phyloP scores from a whole-genome alignment of 1,284 basidiomycete species.

The Puccinia triticina region DNA sequence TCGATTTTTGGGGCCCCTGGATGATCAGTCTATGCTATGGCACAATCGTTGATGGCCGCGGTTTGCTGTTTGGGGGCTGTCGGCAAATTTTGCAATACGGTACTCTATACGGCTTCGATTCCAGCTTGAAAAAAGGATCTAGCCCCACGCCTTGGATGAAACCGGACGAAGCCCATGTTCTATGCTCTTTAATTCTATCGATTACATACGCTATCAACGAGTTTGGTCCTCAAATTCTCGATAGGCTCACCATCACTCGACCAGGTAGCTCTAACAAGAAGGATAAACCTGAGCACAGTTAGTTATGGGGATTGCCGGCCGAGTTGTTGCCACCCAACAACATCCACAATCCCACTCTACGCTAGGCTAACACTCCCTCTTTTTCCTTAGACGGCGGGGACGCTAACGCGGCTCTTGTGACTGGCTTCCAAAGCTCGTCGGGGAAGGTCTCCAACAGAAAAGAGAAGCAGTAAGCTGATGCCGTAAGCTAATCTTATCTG shows the following conservation, averaged over 20 bases:
- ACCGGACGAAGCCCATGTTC: slow-evolving; percentile 39
- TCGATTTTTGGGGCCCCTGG: slow-evolving; percentile 46
- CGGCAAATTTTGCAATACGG: slow-evolving; percentile 7
- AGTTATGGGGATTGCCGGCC: background rate
- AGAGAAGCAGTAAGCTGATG: background rate
- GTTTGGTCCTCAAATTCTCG: slow-evolving; percentile 13
- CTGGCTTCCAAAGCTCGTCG: slow-evolving; percentile 9
- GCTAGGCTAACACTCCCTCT: slow-evolving; percentile 9
- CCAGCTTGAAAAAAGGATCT: background rate
- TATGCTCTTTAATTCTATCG: slow-evolving; percentile 47
- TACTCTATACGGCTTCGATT: background rate
- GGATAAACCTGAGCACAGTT: background rate
- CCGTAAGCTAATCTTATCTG: background rate
- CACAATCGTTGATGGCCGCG: slow-evolving; percentile 46
- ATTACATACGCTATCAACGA: slow-evolving; percentile 31
- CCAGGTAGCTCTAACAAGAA: background rate
- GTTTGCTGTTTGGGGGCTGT: slow-evolving; percentile 33
- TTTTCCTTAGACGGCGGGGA: background rate
- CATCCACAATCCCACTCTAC: background rate
- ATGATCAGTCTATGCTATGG: slow-evolving; percentile 40
- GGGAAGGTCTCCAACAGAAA: slow-evolving; percentile 23
- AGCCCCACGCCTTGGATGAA: slow-evolving; percentile 28
- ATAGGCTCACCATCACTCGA: background rate
- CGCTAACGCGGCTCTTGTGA: background rate
- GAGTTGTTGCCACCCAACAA: background rate